Evolutionary conservation across 2,329 filamentous ascomycete species (phyloP).

Genomic region (Fusarium oligoseptatum): DNA sequence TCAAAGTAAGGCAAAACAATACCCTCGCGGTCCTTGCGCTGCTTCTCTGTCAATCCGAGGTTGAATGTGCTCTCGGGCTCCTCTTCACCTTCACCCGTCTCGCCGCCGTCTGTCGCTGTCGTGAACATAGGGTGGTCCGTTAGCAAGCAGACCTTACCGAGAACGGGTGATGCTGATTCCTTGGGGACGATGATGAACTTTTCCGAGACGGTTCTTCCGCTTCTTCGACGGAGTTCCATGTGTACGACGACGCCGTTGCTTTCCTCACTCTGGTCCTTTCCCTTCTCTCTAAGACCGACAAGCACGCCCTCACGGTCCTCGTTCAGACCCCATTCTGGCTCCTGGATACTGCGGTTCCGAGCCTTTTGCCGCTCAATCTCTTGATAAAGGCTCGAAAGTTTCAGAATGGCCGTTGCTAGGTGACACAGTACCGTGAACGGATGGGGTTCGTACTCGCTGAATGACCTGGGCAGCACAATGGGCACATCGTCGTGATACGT

Average conservation of each 20-base stretch:
- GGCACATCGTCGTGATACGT: conserved; percentile 89
- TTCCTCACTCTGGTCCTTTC: conserved; percentile 56
- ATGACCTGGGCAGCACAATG: conserved; percentile 58
- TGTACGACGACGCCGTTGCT: conserved; percentile 75
- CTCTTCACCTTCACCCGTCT: conserved; percentile 59
- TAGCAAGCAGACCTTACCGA: conserved; percentile 68
- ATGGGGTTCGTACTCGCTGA: conserved; percentile 72
- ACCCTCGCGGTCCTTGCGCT: conserved; percentile 85
- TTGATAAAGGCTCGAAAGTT: conserved; percentile 79
- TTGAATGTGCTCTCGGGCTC: conserved; percentile 84
- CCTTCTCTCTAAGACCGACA: conserved; percentile 70
- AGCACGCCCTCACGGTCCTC: conserved; percentile 85
- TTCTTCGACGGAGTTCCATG: conserved; percentile 88
- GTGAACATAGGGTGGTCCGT: conserved; percentile 82
- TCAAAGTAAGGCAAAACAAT: conserved; percentile 97
- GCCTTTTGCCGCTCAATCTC: conserved; percentile 81
- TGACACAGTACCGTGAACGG: conserved; percentile 82
- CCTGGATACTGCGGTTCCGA: conserved; percentile 78
- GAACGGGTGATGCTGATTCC: conserved; percentile 24
- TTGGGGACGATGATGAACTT: conserved; percentile 65
- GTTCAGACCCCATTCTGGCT: conserved; percentile 82
- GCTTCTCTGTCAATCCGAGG: conserved; percentile 89
- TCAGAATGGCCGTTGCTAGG: conserved; percentile 89
- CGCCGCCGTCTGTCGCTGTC: conserved; percentile 53
- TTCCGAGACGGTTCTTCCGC: conserved; percentile 82